Evolutionary conservation across 75 land plant genomes (phyloP).

Genomic region (Sequoia sempervirens): DNA sequence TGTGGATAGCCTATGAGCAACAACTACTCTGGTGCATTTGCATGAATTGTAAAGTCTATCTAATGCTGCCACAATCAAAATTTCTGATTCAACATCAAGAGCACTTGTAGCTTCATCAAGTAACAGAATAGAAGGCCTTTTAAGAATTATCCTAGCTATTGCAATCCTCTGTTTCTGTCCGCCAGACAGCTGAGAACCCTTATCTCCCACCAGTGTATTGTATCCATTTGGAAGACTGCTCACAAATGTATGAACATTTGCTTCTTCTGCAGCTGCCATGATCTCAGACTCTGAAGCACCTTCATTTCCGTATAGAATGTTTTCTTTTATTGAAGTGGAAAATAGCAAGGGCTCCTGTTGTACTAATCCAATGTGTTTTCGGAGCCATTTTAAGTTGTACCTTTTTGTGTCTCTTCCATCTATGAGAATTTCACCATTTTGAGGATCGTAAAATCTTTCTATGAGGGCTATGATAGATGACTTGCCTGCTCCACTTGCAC

Average conservation of each 20-base stretch:
- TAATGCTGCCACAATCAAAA: conserved; percentile 32
- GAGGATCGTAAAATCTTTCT: conserved; percentile 67
- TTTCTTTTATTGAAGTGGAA: conserved; percentile 86
- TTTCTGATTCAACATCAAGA: conserved; percentile 57
- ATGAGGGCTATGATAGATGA: conserved; percentile 39
- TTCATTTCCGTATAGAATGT: conserved; percentile 51
- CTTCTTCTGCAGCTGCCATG: conserved; percentile 35
- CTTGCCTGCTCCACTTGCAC: conserved; percentile 57
- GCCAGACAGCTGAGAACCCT: conserved; percentile 54
- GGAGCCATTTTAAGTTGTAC: conserved; percentile 82
- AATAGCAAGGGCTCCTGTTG: conserved; percentile 94
- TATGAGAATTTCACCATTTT: conserved; percentile 37
- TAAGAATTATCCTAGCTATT: conserved; percentile 54
- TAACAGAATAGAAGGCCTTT: conserved; percentile 47
- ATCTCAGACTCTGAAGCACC: conserved; percentile 43
- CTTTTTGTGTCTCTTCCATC: conserved; percentile 46
- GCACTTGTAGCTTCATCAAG: conserved; percentile 75
- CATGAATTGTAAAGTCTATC: conserved; percentile 12
- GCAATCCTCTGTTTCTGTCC: conserved; percentile 68
- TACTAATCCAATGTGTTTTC: conserved; percentile 83
- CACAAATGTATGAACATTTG: conserved; percentile 48
- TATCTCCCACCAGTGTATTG: conserved; percentile 53
- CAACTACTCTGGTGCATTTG: conserved; percentile 31
- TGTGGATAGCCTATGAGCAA: conserved; percentile 56
- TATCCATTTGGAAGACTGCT: conserved; percentile 60